Evolutionary conservation across 176 grass and related monocot species (phyloP), one percentile per base, ranked within the genome.

Genomic region (Juncus effusus): DNA sequence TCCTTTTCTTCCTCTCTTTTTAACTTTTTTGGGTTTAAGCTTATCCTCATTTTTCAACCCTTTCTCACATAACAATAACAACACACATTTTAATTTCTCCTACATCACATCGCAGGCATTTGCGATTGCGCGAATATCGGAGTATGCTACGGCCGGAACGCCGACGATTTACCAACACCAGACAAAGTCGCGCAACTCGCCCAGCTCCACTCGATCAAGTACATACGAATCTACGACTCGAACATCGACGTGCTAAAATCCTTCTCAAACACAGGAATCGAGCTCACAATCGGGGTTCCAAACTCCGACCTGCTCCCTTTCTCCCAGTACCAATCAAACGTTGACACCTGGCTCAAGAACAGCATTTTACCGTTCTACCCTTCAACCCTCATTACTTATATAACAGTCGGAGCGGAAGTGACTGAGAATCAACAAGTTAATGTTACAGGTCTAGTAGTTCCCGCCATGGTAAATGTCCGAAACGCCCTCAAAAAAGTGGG

Each of bases 311-410:
- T 99, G 62, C 94, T 99, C 56, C 67, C 94, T 60, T 99, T 99
- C 45, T 65, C 88, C n/a, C 94, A 99, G 78, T 99, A 89, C 88
- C 94, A 99, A 74, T 93, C 88, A 65, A 99, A 93, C 44, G 94
- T 99, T 0, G 88, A 99, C 57, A 90, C 88, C 13, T 99, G 94
- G 94, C 83, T 99, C 45, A 99, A 90, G 80, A 99, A 93, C 75
- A 89, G 88, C 77, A 82, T 99, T 73, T 74, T 99, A 50, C 85
- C 88, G 0, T 99, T 93, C 70, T 99, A 99, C 75, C 88, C 94
- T 5, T 82, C 88, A 42, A 93, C 94, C 38, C 62, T 36, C 63
- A 90, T 99, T 74, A 87, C 83, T 16, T 78, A 87, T 69, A 99
- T 99, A 64, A 99, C 85, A 3, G 88, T 99, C 16, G 94, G 88